Evolutionary conservation across 2,329 filamentous ascomycete genomes (phyloP).

Genomic region (Salinomyces thailandicus): DNA sequence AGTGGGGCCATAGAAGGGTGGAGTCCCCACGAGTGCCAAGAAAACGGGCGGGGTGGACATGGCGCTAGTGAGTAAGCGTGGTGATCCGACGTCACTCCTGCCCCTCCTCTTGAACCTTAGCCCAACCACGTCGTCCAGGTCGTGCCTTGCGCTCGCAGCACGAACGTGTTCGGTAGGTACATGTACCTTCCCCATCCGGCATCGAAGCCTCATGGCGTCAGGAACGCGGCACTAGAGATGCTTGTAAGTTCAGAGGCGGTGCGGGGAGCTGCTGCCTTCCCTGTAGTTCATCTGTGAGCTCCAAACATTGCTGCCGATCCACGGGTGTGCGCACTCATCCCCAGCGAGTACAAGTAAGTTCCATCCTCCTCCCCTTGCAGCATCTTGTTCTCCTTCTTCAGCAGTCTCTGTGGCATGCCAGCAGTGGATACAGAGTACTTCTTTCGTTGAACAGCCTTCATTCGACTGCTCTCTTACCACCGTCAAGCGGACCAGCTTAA

Average conservation of each 20-base stretch:
- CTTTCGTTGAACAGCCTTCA: conserved; percentile 2
- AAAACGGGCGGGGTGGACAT: background rate
- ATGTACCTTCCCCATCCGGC: background rate
- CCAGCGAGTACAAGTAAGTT: background rate
- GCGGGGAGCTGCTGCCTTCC: background rate
- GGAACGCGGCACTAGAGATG: background rate
- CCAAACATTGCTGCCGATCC: background rate
- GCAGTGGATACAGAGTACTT: background rate
- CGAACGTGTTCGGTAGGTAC: background rate
- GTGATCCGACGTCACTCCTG: background rate
- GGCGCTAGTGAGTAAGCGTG: background rate
- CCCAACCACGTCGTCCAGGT: background rate
- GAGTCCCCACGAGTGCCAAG: no score
- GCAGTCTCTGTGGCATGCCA: background rate
- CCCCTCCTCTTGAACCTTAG: background rate
- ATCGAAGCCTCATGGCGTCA: background rate
- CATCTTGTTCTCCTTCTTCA: background rate
- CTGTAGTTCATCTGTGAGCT: background rate
- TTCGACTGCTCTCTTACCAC: conserved; percentile 1
- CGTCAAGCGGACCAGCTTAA: background rate
- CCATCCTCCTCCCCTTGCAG: background rate
- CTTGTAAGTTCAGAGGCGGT: no score
- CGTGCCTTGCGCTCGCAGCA: background rate
- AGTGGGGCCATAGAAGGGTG: no score
- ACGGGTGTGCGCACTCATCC: background rate